Evolutionary conservation across 2,329 filamentous ascomycete species (phyloP).

Genomic region (Ampelomyces quisqualis): DNA sequence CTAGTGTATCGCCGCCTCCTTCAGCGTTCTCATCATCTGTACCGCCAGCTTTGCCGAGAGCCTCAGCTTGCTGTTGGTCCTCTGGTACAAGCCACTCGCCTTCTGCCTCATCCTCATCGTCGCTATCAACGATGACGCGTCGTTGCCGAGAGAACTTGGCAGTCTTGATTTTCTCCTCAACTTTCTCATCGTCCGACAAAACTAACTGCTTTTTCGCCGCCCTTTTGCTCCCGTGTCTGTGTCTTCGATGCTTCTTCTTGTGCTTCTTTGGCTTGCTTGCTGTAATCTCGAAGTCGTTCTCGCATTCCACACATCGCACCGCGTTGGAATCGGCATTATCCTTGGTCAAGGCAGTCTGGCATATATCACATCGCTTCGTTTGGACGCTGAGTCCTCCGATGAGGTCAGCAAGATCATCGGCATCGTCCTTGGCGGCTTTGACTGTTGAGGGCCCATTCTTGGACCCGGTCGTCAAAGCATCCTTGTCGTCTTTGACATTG

Average conservation of each 20-base stretch:
- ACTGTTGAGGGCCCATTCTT: conserved; percentile 48
- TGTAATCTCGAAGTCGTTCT: conserved; percentile 66
- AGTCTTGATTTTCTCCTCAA: conserved; percentile 21
- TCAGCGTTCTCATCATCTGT: conserved; percentile 86
- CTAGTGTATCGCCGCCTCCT: conserved; percentile 77
- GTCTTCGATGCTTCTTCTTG: conserved; percentile 51
- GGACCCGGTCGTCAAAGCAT: conserved; percentile 69
- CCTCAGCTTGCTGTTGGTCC: conserved; percentile 59
- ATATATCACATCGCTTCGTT: conserved; percentile 79
- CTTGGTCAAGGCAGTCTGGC: conserved; percentile 66
- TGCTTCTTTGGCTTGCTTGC: conserved; percentile 43
- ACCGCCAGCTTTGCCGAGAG: conserved; percentile 77
- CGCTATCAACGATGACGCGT: conserved; percentile 62
- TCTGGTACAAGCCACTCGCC: conserved; percentile 79
- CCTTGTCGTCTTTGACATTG: conserved; percentile 83
- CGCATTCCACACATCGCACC: conserved; percentile 71
- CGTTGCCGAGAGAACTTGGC: conserved; percentile 33
- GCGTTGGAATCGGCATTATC: conserved; percentile 56
- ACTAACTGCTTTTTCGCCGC: conserved; percentile 46
- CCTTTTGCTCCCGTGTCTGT: conserved; percentile 31
- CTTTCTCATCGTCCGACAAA: conserved; percentile 34
- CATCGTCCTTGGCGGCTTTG: conserved; percentile 57
- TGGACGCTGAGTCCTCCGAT: conserved; percentile 81
- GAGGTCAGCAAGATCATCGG: conserved; percentile 82
- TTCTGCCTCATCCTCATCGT: conserved; percentile 66